Percentiles rank a stretch among this genome's conserved stretches.
Conservation (phyloP, 805 yeast species). For the Lipomyces kockii region DNA sequence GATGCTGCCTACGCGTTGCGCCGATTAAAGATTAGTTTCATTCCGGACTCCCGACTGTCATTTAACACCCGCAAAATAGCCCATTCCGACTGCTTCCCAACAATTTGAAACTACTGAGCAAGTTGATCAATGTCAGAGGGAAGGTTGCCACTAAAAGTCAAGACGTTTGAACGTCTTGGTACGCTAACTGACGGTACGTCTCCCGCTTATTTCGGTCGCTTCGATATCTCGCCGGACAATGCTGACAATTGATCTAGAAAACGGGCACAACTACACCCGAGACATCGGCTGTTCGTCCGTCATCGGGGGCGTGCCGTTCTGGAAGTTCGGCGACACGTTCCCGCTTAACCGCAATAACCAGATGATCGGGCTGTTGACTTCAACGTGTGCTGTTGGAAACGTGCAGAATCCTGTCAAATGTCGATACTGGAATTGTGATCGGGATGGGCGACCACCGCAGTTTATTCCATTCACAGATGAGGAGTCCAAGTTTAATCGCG, state of each 20-base stretch:
- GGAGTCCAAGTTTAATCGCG: conserved; percentile 25
- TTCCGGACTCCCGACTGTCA: too few relatives aligned
- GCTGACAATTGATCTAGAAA: conserved; percentile 13
- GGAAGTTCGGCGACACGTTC: conserved; percentile 36
- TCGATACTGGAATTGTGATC: conserved; percentile 26
- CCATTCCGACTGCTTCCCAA: too few relatives aligned
- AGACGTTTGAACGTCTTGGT: conserved; percentile 35
- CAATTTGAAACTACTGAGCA: too few relatives aligned
- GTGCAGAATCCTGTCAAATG: conserved; percentile 25
- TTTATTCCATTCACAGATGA: conserved; percentile 35
- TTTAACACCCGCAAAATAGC: too few relatives aligned
- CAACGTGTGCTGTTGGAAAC: conserved; percentile 32
- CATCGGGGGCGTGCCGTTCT: conserved; percentile 22
- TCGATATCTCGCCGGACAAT: background rate
- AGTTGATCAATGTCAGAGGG: conserved; percentile 18
- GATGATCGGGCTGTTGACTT: conserved; percentile 34
- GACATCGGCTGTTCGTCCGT: conserved; percentile 35
- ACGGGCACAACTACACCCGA: conserved; percentile 31
- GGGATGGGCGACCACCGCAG: conserved; percentile 32
- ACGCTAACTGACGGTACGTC: conserved; percentile 30
- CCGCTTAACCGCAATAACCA: conserved; percentile 31
- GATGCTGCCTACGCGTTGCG: too few relatives aligned
- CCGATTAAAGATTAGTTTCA: too few relatives aligned
- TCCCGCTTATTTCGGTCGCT: background rate
- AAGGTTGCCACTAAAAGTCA: conserved; percentile 26